These are phyloP conservation scores for Plasmodium gonderi DNA, from an alignment of 169 alveolate species.

Conservation along the genomic window DNA sequence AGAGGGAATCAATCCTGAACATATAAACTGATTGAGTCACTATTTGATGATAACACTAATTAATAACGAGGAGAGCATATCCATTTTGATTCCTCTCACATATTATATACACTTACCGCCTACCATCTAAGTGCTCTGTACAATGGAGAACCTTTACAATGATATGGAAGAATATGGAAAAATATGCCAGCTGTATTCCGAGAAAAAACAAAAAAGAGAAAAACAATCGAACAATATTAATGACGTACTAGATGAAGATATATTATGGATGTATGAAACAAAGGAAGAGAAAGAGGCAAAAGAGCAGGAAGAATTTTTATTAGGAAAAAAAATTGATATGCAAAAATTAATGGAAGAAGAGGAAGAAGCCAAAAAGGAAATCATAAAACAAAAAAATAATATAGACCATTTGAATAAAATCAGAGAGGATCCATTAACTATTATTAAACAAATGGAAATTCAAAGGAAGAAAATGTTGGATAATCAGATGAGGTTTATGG, in stretches of 20 bases:
- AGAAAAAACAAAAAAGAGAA: constrained; percentile 57
- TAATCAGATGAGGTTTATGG: constrained; percentile 50
- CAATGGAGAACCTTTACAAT: constrained; percentile 71
- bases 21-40: neutral
- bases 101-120: neutral
- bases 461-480: constrained; percentile 50
- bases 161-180: constrained; percentile 75
- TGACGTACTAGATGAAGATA: constrained; percentile 63
- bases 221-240: constrained; percentile 13
- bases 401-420: constrained; percentile 52
- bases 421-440: constrained; percentile 73
- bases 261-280: constrained; percentile 74
- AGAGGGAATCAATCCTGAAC: neutral
- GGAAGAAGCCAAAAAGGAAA: constrained; percentile 41
- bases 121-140: neutral
- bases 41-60: neutral
- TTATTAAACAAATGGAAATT: constrained; percentile 54
- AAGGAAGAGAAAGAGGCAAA: constrained; percentile 66
- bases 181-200: constrained; percentile 53
- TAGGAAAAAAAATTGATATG: constrained; percentile 72
- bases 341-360: constrained; percentile 56
- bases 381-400: constrained; percentile 22
- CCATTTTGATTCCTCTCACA: neutral
- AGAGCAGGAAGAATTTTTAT: constrained; percentile 66
- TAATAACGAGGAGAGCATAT: neutral